Evolutionary conservation across 2,329 filamentous ascomycete species (phyloP), one percentile per base, ranked within the genome.

Genomic region (Penicillium oxalicum): DNA sequence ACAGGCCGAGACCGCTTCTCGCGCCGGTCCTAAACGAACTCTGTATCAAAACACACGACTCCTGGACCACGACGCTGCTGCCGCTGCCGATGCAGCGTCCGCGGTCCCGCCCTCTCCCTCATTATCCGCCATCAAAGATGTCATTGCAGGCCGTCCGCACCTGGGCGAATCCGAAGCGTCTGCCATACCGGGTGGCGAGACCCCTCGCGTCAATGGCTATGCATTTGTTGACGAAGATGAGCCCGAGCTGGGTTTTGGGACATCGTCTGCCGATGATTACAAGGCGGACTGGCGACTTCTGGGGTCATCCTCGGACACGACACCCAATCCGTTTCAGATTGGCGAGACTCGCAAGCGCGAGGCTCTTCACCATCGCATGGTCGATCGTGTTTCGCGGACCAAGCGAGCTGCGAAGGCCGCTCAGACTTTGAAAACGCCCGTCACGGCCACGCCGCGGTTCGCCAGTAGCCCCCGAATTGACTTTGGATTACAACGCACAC

Each of bases 171-270:
- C 81, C 9, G 83, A 88, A 56, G 66, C 74, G 2, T 57, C 56
- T 3, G 49, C 49, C 4, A 44, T 55, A 51, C 75, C 76, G 1
- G 86, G 84, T 12, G 79, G 77, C 49, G 90, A 94, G 67, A 97
- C 91, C 0, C 93, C 91, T 0, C 80, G 88, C 2, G 88, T 97
- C 0, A 95, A 94, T 54, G 93, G 93, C 1, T 98, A 96, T 66
- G 81, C 89, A 0, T 97, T 95, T 69, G 91, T 98, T 33, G 90
- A 95, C 58, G 89, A 94, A 48, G 87, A 75, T 45, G 75, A 76
- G 44, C 58, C 68, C 7, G 72, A 73, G 12, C 58, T 62, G 1
- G 61, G 67, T 6, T 52, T 56, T 13, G 37, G 62, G 5, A 28
- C 46, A 7, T 35, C 50, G 2, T 45, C 53, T 3, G 49, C 29